Base-by-base conservation (phyloP, 495 filamentous ascomycete genomes). In the Rhizodiscina lignyota region DNA sequence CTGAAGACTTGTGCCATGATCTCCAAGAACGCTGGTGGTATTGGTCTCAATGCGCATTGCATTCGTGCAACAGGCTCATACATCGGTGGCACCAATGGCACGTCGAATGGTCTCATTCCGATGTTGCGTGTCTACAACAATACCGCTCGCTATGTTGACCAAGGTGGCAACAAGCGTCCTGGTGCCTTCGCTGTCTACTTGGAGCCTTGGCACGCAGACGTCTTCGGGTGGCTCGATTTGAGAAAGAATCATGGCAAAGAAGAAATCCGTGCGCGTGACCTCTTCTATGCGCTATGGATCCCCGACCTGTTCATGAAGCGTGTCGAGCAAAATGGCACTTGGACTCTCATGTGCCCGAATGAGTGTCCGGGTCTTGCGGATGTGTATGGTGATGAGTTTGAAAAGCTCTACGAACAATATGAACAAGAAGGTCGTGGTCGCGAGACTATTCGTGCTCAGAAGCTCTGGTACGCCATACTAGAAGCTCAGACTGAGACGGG, bases 241-340 rank as follows among this genome's bases (percentile, higher is more conserved):
- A 79, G 89, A 43, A 97, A 97, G 75, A 97, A 97, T 59, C 89
- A 97, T 56, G 89, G 89, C 43, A 97, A 97, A 60, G 89, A 97
- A 52, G 89, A 97, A 62, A 70, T 91, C 37, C 83, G 89, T 48
- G 89, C 89, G 44, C 86, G 89, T 51, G 89, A 97, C 58, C 69
- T 97, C 18, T 97, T 97, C 75, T 84, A 87, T 42, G 89, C 89
- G 45, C 72, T 97, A 31, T 97, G 89, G 89, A 92, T 92, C 38
- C 86, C 91, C 13, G 89, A 97, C 64, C 70, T 97, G 18, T 97
- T 97, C 74, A 97, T 97, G 89, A 91, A 89, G 67, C 84, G 89
- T 49, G 86, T 97, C 32, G 84, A 97, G 64, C 68, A 77, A 58
- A 97, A 97, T 58, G 77, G 70, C 24, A 79, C 86, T 26, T 97